A percentile compares a stretch with the other conserved stretches of the same genome.
phyloP scores from a whole-genome alignment of 1,284 basidiomycete species.

The Rhodofomes roseus region DNA sequence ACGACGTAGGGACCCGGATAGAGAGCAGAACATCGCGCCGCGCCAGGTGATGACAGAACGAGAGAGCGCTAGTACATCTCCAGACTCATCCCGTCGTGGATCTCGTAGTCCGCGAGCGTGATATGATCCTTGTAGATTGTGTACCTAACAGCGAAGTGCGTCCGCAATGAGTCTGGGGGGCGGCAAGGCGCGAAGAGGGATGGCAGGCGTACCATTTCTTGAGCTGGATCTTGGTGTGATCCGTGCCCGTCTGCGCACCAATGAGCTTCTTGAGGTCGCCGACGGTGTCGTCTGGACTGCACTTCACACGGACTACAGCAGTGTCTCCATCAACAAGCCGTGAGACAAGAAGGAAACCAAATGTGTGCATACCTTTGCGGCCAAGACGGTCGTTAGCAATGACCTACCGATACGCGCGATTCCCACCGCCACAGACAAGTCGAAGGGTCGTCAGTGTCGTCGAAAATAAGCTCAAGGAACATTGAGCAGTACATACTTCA shows the following conservation, averaged over 20 bases:
- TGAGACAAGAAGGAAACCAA: neutral
- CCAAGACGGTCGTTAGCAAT: conserved; percentile 97
- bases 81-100: conserved; percentile 90
- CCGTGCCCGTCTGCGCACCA: conserved; percentile 93
- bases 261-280: conserved; percentile 97
- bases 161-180: neutral
- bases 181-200: neutral
- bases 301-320: conserved; percentile 86
- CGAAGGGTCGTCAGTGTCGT: neutral
- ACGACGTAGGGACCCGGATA: neutral
- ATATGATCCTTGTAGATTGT: conserved; percentile 94
- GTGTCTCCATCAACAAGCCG: neutral
- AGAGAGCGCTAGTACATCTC: conserved; percentile 72
- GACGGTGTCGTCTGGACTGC: conserved; percentile 92
- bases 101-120: conserved; percentile 91
- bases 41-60: neutral
- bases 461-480: neutral
- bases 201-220: conserved; percentile 84
- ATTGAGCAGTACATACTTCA: conserved; percentile 4
- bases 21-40: neutral
- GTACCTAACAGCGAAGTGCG: conserved; percentile 54
- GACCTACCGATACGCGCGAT: conserved; percentile 45
- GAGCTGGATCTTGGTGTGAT: conserved; percentile 81
- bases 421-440: neutral
- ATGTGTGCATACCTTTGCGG: conserved; percentile 71